Evolutionary conservation across 345 rosid species (phyloP).

Genomic region (Streptanthus diversifolius): DNA sequence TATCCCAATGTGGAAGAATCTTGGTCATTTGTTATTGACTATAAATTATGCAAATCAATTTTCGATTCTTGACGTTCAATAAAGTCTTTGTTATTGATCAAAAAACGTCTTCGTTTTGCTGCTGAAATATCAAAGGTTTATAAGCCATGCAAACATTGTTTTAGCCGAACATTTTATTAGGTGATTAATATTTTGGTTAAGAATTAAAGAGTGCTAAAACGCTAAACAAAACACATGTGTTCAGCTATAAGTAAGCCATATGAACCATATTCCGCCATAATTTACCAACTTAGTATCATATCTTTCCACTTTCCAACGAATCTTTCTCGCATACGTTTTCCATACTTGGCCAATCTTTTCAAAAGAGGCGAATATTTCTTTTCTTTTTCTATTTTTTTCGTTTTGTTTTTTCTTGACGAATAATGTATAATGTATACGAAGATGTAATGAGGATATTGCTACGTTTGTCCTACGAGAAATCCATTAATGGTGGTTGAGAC

Average conservation of each 20-base stretch:
- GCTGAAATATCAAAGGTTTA: background rate
- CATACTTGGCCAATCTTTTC: background rate
- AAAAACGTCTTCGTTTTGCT: background rate
- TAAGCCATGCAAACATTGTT: background rate
- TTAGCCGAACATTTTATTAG: background rate
- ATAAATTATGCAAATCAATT: background rate
- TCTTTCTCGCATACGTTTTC: background rate
- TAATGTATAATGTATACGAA: background rate
- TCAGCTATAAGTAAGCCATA: constrained; percentile 3
- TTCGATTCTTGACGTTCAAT: background rate
- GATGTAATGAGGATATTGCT: constrained; percentile 2
- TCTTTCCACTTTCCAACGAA: background rate
- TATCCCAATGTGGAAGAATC: constrained; percentile 8
- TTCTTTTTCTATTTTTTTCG: background rate
- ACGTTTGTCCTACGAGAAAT: background rate
- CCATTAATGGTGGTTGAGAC: constrained; percentile 5
- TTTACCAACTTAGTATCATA: constrained; percentile 19
- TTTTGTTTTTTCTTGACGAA: background rate
- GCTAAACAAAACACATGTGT: constrained; percentile 13
- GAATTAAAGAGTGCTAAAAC: background rate
- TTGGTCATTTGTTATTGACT: background rate
- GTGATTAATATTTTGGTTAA: background rate
- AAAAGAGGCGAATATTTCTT: background rate
- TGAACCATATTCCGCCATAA: constrained; percentile 20
- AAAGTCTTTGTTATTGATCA: background rate